A percentile compares a stretch with the other conserved stretches of the same genome.
Evolutionary conservation across 1,139 yeast species (phyloP).

Genomic region (Pneumocystis jirovecii): DNA sequence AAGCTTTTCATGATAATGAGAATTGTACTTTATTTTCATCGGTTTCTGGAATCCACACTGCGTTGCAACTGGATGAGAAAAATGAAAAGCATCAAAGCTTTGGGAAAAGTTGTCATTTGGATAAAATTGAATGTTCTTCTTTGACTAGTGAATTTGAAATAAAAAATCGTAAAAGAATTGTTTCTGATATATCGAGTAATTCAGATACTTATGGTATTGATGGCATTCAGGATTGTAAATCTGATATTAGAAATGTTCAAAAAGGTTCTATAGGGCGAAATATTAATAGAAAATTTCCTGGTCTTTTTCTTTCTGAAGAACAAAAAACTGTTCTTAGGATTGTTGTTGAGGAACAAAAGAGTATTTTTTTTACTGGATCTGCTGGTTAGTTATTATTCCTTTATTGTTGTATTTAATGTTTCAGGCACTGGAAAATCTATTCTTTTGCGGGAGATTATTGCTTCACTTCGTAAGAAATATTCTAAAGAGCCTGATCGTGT

Average conservation of each 20-base stretch:
- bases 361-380: constrained; percentile 78
- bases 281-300: constrained; percentile 7
- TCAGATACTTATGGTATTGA: constrained; percentile 3
- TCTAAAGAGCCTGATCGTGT: constrained; percentile 34
- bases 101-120: background rate
- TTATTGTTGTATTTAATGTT: background rate
- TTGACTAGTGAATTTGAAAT: background rate
- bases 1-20: background rate
- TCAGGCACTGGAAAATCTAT: constrained; percentile 68
- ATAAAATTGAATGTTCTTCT: background rate
- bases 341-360: constrained; percentile 43
- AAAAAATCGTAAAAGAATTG: background rate
- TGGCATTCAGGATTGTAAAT: constrained; percentile 7
- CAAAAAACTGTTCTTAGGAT: constrained; percentile 54
- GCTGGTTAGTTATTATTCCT: constrained; percentile 41
- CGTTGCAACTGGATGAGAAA: background rate
- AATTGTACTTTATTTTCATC: background rate
- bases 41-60: background rate
- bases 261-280: background rate
- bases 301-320: constrained; percentile 43
- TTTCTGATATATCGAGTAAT: background rate
- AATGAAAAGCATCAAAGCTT: background rate
- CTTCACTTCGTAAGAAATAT: constrained; percentile 36
- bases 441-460: constrained; percentile 53
- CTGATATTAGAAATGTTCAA: background rate